Base-by-base conservation (phyloP, 2,329 filamentous ascomycete species). In the Emericellopsis atlantica region DNA sequence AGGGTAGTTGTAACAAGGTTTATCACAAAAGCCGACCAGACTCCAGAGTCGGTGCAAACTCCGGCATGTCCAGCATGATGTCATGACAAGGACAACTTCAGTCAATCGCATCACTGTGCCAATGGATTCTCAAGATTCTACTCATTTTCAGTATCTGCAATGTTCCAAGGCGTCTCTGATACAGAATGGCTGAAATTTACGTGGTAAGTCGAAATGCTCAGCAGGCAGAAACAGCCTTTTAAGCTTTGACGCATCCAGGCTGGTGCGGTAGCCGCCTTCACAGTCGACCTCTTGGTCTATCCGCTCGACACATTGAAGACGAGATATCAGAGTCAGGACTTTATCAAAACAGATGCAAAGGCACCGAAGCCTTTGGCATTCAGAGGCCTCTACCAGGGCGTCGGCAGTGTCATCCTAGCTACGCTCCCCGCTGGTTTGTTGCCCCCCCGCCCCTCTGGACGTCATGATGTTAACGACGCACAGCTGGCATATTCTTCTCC, bases 281-380 rank as follows among this genome's bases (percentile, higher is more conserved):
- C 82, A 1, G 83, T 95, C 43, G 87, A 95, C 58, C 67, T 93
- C 38, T 67, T 94, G 14, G 76, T 95, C 31, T 94, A 92, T 53
- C 89, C 88, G 0, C 69, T 95, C 14, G 89, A 95, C 56, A 95
- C 88, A 0, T 68, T 95, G 52, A 95, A 95, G 57, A 95, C 88
- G 7, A 76, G 88, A 9, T 72, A 86, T 37, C 88, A 94, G 57
- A 87, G 81, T 40, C 80, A 79, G 11, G 75, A 88, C 51, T 92
- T 88, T 61, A 65, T 76, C 32, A 71, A 72, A 39, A 69, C 80
- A 1, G 90, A 80, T 61, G 67, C 69, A 0, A 72, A 74, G 1
- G 74, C 70, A 36, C 67, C 67, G 43, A 65, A 69, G 41, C 58
- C 72, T 16, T 66, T 81, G 42, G 51, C 58, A 10, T 79, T 87